Evolutionary conservation across 805 yeast genomes (phyloP), one percentile per base, ranked within the genome.

Genomic region (Komagataella ulmi): DNA sequence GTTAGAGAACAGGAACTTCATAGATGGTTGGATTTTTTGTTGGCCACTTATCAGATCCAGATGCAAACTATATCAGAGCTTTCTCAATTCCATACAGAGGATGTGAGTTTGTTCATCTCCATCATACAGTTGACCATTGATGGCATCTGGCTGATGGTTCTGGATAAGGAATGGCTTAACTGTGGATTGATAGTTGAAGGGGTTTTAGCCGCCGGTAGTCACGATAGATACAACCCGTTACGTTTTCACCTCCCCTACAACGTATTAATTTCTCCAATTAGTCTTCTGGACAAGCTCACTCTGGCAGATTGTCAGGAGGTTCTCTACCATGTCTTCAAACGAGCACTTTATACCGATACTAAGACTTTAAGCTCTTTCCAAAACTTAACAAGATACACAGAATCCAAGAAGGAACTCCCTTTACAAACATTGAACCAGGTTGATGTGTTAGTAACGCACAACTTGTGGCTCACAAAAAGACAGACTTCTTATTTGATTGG

Each of bases 401-500:
- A 24, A 30, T 10, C 14, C 14, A 14, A 30, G 40, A 14, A 8
- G 40, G 14, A 30, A 4, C 6, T 30, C 14, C 40, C 40, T 10
- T 14, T 30, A 4, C 40, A 30, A 10, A 2, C 40, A 14, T 30
- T 30, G 5, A 30, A 10, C 5, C 40, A 30, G 40, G n/a, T 30
- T 3, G 40, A 30, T 30, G n/a, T 30, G 8, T 30, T 14, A 7
- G n/a, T 55, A 8, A 51, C 57, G 6, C 57, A 54, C 40, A 53
- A 51, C 7, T 48, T 56, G 19, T 47, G 47, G 30, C 50, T 60
- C 45, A 61, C 61, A 7, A 63, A 65, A 36, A 57, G 56, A 23
- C 74, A 74, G 51, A 67, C 73, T 1, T 63, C 73, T 1, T 67
- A 61, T 49, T 54, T 75, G 6, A 75, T 76, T 49, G 80, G 80